Base-by-base conservation (phyloP, 768 basidiomycete genomes). In the Bullera alba region DNA sequence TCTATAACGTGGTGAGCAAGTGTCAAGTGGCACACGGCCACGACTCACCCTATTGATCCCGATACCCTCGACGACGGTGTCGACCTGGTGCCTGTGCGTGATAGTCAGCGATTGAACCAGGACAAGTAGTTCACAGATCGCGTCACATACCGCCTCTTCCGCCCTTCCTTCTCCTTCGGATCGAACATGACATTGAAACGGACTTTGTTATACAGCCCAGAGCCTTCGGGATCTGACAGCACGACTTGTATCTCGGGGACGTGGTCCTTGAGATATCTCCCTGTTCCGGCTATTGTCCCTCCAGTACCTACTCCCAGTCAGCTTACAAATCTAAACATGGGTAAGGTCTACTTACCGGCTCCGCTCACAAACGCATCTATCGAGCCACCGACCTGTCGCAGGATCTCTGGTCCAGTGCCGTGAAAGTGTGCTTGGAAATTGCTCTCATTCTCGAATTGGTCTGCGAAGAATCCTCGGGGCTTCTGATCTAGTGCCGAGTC, bases 121-220 rank as follows among this genome's bases (percentile, higher is more conserved):
- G 14, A 29, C 27, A 25, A n/a, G 21, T 15, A 22, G 19, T 5
- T 12, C 12, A 22, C 8, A 21, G 12, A 32, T 37, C 25, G 87
- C 8, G 32, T 34, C 8, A 34, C 32, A 8, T n/a, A 34, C 51
- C 93, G 77, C 61, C 95, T 74, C 64, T 87, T 90, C 7, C 84
- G 93, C 4, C 95, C 93, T 74, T 99, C 93, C 34, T 82, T 83
- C 75, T 99, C 93, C 56, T 80, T 87, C n/a, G 73, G 77, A 66
- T 93, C 87, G 65, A 84, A 99, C 91, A 99, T 88, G 5, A 96
- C 95, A 4, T 89, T 90, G 57, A 83, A 80, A 74, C 87, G 88
- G 46, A 95, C 80, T 84, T 93, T 95, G 74, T 96, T 96, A 73
- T 84, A 95, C 44, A 99, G 74, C 1, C 95, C 95, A 61, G 87